Conservation (phyloP, 2,329 filamentous ascomycete species). For the Furcasterigmium sp. region DNA sequence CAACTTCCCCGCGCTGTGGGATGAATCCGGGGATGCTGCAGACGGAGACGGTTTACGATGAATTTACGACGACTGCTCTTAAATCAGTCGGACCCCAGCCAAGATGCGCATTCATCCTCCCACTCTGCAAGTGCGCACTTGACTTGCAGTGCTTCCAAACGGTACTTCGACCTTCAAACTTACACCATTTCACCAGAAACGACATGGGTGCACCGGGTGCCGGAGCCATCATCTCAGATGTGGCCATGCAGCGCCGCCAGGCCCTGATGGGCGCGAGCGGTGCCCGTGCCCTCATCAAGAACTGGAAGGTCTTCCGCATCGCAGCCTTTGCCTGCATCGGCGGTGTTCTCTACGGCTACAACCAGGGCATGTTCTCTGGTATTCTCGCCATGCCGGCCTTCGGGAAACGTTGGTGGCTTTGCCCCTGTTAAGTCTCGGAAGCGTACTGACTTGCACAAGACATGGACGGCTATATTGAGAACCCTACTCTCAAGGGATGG, state of each 20-base stretch:
- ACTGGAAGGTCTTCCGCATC: constrained; percentile 55
- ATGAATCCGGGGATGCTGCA: too few relatives aligned
- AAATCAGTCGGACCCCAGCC: too few relatives aligned
- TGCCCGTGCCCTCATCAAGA: constrained; percentile 50
- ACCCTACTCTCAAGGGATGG: constrained; percentile 53
- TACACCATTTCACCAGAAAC: too few relatives aligned
- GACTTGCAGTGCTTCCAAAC: too few relatives aligned
- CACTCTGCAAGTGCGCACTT: too few relatives aligned
- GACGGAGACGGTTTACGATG: too few relatives aligned
- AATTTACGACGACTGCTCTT: too few relatives aligned
- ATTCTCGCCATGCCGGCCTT: constrained; percentile 55
- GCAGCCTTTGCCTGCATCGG: constrained; percentile 59
- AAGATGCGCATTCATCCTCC: too few relatives aligned
- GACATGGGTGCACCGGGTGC: too few relatives aligned
- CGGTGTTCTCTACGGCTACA: constrained; percentile 63
- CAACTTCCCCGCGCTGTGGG: too few relatives aligned
- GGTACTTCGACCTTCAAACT: too few relatives aligned
- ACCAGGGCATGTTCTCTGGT: constrained; percentile 61
- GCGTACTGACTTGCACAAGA: constrained; percentile 27
- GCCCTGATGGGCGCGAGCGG: constrained; percentile 49
- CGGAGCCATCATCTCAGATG: too few relatives aligned
- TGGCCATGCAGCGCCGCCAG: constrained; percentile 44
- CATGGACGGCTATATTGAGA: constrained; percentile 48
- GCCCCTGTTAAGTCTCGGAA: background rate
- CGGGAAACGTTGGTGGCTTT: constrained; percentile 34